These are phyloP conservation scores for Eremochloa ophiuroides DNA, from an alignment of 176 grass and related monocot genomes.

Conservation along the genomic window DNA sequence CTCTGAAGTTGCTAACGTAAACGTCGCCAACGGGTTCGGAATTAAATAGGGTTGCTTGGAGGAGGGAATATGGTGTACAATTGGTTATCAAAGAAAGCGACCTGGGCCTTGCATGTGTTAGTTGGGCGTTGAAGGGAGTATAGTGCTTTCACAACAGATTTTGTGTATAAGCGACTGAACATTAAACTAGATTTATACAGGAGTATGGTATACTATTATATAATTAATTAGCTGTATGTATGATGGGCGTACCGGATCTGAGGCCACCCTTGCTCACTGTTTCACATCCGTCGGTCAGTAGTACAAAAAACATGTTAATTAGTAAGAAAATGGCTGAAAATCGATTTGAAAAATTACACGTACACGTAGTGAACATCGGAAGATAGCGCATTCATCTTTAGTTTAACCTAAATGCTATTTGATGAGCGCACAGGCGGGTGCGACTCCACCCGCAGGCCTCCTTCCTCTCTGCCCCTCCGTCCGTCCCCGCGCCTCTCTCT, in stretches of 20 bases:
- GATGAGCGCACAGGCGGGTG: too few relatives aligned
- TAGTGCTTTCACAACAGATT: slow-evolving; percentile 14
- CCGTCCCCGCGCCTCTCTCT: too few relatives aligned
- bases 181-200: background rate
- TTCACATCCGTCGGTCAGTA: background rate
- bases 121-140: background rate
- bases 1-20: background rate
- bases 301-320: background rate
- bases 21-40: background rate
- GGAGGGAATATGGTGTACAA: background rate
- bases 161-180: slow-evolving; percentile 6
- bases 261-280: too few relatives aligned
- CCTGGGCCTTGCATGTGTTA: background rate
- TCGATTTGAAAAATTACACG: background rate
- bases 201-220: background rate
- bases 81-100: slow-evolving; percentile 27
- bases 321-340: background rate
- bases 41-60: slow-evolving; percentile 25
- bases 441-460: too few relatives aligned
- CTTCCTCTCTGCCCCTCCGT: too few relatives aligned
- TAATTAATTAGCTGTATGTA: background rate
- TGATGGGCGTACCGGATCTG: background rate
- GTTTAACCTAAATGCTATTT: too few relatives aligned
- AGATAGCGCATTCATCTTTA: background rate
- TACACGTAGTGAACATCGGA: background rate